Conservation (phyloP, 768 basidiomycete genomes). For the Hericium erinaceus region DNA sequence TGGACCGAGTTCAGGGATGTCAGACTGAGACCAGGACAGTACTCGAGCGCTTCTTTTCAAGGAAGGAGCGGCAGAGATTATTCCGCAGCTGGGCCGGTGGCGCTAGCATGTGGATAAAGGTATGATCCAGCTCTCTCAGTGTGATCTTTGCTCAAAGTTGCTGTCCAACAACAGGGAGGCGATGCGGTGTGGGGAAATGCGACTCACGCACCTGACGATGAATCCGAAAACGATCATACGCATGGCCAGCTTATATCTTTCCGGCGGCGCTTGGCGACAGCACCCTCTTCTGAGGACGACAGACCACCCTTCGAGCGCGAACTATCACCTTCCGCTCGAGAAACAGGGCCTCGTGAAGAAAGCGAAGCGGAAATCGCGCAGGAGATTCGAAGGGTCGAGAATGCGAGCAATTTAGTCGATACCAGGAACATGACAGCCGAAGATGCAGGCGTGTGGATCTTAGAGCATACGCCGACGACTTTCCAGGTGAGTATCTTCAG, state of each 20-base stretch:
- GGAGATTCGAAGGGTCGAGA: background rate
- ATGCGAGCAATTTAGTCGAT: constrained; percentile 9
- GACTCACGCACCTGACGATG: constrained; percentile 75
- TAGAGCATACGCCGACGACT: constrained; percentile 70
- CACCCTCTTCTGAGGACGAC: constrained; percentile 12
- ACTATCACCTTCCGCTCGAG: background rate
- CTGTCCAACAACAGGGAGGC: constrained; percentile 51
- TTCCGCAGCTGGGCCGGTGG: constrained; percentile 96
- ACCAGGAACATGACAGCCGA: constrained; percentile 66
- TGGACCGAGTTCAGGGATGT: background rate
- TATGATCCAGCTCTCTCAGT: constrained; percentile 15
- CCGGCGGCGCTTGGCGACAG: constrained; percentile 26
- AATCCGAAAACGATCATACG: constrained; percentile 38
- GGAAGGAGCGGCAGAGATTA: constrained; percentile 77
- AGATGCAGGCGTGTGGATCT: constrained; percentile 68
- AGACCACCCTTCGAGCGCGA: constrained; percentile 4
- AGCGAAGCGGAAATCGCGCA: no score
- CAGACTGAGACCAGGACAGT: constrained; percentile 30
- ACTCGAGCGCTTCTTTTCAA: constrained; percentile 82
- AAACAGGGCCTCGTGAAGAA: background rate
- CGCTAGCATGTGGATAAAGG: constrained; percentile 92
- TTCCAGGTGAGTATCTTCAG: constrained; percentile 52
- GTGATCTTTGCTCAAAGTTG: background rate
- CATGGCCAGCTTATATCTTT: constrained; percentile 85
- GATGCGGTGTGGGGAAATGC: constrained; percentile 75